These are phyloP conservation scores for Arctium minus DNA, from an alignment of 129 eudicot genomes.

Conservation along the genomic window DNA sequence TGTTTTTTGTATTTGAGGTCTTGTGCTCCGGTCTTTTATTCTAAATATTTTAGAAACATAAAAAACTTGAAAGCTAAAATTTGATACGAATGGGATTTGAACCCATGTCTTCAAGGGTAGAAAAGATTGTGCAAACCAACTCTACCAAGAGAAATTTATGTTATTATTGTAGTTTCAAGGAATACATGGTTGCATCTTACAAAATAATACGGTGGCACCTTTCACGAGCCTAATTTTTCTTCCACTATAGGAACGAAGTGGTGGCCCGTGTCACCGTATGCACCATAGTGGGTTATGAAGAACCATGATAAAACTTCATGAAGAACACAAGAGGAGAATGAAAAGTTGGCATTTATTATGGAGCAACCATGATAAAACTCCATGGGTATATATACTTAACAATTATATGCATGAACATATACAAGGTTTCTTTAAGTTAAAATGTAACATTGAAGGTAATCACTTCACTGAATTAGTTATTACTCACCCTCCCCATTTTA, in stretches of 20 bases:
- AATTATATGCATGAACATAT: constrained; percentile 8
- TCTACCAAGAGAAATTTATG: neutral
- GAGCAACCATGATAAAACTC: constrained; percentile 11
- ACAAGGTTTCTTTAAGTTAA: constrained; percentile 2
- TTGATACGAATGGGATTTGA: neutral
- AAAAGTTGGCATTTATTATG: constrained; percentile 5
- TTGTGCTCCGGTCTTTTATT: neutral
- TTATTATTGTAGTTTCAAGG: neutral
- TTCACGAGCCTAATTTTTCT: neutral
- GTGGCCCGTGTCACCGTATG: neutral
- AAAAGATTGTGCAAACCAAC: neutral
- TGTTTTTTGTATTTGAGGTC: neutral
- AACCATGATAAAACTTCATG: neutral
- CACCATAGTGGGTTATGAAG: neutral
- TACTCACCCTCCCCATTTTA: constrained; percentile 15
- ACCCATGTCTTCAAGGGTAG: neutral
- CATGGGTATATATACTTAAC: constrained; percentile 15
- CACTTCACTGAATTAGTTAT: constrained; percentile 18
- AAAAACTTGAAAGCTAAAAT: neutral
- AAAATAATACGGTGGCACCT: neutral
- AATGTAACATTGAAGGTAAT: neutral
- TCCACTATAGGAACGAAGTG: neutral
- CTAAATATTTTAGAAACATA: too few relatives aligned
- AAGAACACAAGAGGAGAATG: neutral
- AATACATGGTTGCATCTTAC: neutral